These are phyloP conservation scores for Podospora sp. DNA, from an alignment of 495 filamentous ascomycete genomes.

Conservation along the genomic window DNA sequence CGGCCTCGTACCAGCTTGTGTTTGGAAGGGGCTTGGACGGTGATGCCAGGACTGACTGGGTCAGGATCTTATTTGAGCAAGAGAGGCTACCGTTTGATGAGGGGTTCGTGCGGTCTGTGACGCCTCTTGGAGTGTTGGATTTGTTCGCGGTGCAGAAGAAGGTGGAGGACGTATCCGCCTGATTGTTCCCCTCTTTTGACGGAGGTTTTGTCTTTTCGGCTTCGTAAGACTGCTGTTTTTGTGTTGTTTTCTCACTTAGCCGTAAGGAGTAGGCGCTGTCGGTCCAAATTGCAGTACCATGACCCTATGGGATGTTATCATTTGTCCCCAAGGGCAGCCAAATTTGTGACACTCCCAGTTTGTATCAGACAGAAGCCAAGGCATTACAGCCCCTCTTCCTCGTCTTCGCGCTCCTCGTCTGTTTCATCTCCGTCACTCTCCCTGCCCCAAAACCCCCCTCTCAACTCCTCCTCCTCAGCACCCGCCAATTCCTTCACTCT, in stretches of 20 bases:
- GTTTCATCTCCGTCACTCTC: neutral
- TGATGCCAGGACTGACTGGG: conserved; percentile 31
- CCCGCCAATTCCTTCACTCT: neutral
- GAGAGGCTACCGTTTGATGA: conserved; percentile 37
- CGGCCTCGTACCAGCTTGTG: conserved; percentile 32
- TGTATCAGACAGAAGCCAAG: too few relatives aligned
- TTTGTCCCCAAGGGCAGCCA: too few relatives aligned
- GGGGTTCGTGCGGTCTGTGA: conserved; percentile 30
- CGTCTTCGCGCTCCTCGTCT: neutral
- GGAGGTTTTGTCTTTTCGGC: neutral
- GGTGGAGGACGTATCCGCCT: conserved; percentile 17
- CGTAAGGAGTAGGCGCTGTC: too few relatives aligned
- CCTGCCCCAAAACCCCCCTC: neutral
- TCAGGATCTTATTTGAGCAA: conserved; percentile 33
- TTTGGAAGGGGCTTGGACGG: conserved; percentile 32
- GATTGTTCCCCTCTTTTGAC: neutral
- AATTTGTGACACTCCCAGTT: too few relatives aligned
- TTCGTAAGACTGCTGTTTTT: neutral
- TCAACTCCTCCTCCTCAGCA: neutral
- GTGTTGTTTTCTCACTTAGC: neutral
- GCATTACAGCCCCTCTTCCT: too few relatives aligned
- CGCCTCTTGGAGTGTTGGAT: conserved; percentile 24
- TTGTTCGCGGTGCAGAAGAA: conserved; percentile 30
- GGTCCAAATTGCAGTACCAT: too few relatives aligned
- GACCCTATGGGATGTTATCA: too few relatives aligned